Evolutionary conservation across 2,329 filamentous ascomycete species (phyloP).

Genomic region (Talaromyces marneffei): DNA sequence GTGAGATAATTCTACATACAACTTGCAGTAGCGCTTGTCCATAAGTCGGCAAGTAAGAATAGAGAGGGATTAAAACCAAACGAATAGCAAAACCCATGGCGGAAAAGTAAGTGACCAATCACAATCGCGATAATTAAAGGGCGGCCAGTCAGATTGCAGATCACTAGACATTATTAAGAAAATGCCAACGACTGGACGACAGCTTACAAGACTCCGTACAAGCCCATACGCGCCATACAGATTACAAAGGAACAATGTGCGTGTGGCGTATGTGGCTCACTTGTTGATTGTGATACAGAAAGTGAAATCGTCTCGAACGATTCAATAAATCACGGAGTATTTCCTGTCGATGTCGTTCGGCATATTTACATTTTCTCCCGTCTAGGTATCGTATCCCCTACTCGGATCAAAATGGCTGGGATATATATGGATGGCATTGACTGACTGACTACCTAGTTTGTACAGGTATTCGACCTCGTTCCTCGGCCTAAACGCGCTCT

Average conservation of each 20-base stretch:
- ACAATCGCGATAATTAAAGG: constrained; percentile 8
- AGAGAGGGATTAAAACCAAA: background rate
- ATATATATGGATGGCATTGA: background rate
- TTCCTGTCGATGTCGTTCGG: background rate
- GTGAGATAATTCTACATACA: background rate
- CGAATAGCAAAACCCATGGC: background rate
- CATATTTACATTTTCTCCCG: background rate
- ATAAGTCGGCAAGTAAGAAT: background rate
- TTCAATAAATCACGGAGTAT: background rate
- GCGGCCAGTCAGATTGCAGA: constrained; percentile 10
- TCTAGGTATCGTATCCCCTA: background rate
- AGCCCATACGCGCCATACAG: background rate
- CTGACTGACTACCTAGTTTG: background rate
- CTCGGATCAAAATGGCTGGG: background rate
- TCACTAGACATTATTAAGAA: background rate
- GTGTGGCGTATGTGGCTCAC: background rate
- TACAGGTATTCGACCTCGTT: background rate
- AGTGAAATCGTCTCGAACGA: background rate
- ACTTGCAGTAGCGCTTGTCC: background rate
- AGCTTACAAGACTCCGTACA: background rate
- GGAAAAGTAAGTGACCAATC: background rate
- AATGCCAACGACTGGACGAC: background rate
- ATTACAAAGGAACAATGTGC: background rate
- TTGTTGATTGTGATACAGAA: background rate
- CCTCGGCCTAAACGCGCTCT: background rate